A percentile compares a stretch with the other conserved stretches of the same genome.
These are phyloP conservation scores for Litsea cubeba DNA, from an alignment of 164 flowering plant genomes.

Conservation along the genomic window DNA sequence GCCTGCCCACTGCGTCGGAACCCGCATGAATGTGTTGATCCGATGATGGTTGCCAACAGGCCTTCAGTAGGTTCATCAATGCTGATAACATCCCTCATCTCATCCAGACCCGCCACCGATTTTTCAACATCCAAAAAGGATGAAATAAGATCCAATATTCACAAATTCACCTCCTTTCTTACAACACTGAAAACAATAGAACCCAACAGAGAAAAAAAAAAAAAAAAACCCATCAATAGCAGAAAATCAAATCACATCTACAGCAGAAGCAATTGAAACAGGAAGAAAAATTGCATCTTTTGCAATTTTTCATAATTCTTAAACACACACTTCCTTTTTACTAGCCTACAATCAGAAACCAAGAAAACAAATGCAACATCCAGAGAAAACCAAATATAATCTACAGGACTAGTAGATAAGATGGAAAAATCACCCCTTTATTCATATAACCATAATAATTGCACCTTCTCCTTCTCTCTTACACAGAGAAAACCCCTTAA, in stretches of 20 bases:
- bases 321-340: neutral
- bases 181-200: constrained; percentile 5
- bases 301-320: neutral
- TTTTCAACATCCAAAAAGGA: constrained; percentile 42
- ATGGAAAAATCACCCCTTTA: neutral
- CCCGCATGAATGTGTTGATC: constrained; percentile 41
- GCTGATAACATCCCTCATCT: constrained; percentile 78
- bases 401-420: neutral
- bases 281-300: neutral
- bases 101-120: constrained; percentile 42
- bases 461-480: neutral
- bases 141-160: constrained; percentile 6
- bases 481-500: neutral
- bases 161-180: constrained; percentile 6
- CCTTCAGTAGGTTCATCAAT: constrained; percentile 63
- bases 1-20: constrained; percentile 50
- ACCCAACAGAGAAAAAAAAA: neutral
- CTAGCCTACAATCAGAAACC: neutral
- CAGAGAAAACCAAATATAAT: neutral
- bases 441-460: neutral
- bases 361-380: too few species aligned
- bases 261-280: neutral
- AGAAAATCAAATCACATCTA: neutral
- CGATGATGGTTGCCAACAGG: constrained; percentile 61
- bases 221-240: constrained; percentile 2